These are phyloP conservation scores for Mortierella sp. DNA, from an alignment of 371 early-diverging fungal genomes.

Conservation along the genomic window DNA sequence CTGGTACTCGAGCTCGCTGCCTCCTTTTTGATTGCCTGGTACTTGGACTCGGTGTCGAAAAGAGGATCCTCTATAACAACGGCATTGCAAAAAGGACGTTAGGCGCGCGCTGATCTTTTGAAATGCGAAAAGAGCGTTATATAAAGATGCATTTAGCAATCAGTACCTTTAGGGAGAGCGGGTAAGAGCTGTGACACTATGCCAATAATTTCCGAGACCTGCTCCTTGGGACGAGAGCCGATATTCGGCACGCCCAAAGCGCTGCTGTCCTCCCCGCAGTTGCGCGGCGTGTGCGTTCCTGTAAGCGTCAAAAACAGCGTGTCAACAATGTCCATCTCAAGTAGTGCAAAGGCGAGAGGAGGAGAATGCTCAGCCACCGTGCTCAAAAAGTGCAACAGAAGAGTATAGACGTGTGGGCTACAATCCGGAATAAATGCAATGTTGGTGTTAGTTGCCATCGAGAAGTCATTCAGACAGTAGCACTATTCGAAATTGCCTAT, in stretches of 20 bases:
- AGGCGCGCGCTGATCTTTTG: neutral
- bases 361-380: conserved; percentile 75
- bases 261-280: conserved; percentile 30
- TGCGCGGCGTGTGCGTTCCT: conserved; percentile 55
- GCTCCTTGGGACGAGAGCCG: conserved; percentile 62
- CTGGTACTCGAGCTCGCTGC: conserved; percentile 23
- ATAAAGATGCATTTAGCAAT: neutral
- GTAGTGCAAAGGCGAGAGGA: conserved; percentile 65
- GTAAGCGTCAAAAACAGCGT: conserved; percentile 73
- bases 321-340: conserved; percentile 71
- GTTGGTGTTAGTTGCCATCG: neutral
- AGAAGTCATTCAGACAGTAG: neutral
- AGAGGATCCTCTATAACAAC: conserved; percentile 25
- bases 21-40: conserved; percentile 21
- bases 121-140: neutral
- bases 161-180: conserved; percentile 71
- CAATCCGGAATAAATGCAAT: conserved; percentile 16
- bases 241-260: conserved; percentile 55
- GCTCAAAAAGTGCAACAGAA: conserved; percentile 74
- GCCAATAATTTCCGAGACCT: conserved; percentile 65
- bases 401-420: conserved; percentile 69
- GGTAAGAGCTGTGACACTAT: conserved; percentile 74
- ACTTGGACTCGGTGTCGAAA: conserved; percentile 48
- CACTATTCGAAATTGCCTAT: neutral
- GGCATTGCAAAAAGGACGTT: neutral